Evolutionary conservation across 1,284 basidiomycete species (phyloP).

Genomic region (Mrakiaceae sp.): DNA sequence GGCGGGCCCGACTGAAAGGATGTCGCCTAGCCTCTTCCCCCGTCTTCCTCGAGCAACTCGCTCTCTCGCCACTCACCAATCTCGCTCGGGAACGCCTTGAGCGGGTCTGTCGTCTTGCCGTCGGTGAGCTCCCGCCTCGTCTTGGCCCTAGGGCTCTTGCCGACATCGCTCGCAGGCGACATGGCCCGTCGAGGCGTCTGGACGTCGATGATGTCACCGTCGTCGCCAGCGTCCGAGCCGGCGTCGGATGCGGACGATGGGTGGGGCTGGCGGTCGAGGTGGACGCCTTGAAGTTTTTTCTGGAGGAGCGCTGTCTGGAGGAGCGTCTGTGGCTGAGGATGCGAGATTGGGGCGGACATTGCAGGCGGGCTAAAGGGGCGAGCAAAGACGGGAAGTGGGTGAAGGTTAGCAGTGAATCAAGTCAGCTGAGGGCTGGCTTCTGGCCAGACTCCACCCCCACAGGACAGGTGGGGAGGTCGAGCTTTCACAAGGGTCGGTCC

Average conservation of each 20-base stretch:
- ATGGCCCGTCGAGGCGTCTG: constrained; percentile 9
- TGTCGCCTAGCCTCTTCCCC: background rate
- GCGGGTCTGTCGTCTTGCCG: constrained; percentile 7
- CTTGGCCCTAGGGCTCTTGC: background rate
- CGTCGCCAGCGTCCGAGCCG: background rate
- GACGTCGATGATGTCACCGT: constrained; percentile 13
- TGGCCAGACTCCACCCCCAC: too few species aligned
- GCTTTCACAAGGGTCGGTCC: too few species aligned
- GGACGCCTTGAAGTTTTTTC: constrained; percentile 9
- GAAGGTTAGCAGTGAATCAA: too few species aligned
- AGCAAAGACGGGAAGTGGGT: background rate
- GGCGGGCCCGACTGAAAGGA: background rate
- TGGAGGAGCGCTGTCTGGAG: constrained; percentile 16
- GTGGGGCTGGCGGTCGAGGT: background rate
- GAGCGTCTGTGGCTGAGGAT: constrained; percentile 10
- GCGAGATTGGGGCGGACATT: background rate
- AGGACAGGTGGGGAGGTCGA: too few species aligned
- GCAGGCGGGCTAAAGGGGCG: background rate
- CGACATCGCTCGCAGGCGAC: background rate
- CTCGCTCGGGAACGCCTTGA: constrained; percentile 12
- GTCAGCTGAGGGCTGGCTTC: background rate
- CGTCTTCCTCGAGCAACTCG: background rate
- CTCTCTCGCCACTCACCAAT: constrained; percentile 6
- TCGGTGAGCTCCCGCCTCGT: background rate
- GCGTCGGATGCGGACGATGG: background rate